These are phyloP conservation scores for Fusarium albosuccineum DNA, from an alignment of 2,329 filamentous ascomycete species.

Conservation along the genomic window DNA sequence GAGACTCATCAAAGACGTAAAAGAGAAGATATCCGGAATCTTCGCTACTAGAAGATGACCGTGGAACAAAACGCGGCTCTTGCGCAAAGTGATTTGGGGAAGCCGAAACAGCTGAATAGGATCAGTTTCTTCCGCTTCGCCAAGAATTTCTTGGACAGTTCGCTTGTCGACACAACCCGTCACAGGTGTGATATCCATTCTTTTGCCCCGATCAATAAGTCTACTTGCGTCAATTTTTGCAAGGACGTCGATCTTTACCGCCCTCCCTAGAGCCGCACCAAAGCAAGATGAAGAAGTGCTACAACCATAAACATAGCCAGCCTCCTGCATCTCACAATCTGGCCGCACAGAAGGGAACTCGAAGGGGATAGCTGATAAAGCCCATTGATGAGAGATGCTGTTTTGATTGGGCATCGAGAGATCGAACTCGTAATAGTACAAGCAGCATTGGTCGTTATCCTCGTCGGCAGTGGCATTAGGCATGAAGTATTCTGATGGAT, in stretches of 20 bases:
- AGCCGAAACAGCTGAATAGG: constrained; percentile 73
- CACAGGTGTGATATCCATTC: constrained; percentile 60
- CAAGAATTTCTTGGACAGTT: constrained; percentile 64
- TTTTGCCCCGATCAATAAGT: constrained; percentile 66
- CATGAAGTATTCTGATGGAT: accelerated
- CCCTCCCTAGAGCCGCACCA: constrained; percentile 71
- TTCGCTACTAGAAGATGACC: constrained; percentile 58
- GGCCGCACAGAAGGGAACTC: constrained; percentile 75
- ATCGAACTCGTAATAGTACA: constrained; percentile 77
- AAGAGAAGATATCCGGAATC: constrained; percentile 77
- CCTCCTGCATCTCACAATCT: constrained; percentile 66
- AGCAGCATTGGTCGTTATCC: constrained; percentile 75
- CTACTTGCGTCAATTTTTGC: constrained; percentile 70
- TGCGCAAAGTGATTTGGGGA: constrained; percentile 74
- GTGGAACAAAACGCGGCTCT: constrained; percentile 74
- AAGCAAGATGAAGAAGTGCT: constrained; percentile 70
- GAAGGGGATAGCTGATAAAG: constrained; percentile 73
- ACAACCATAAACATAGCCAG: constrained; percentile 76
- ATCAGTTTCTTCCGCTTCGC: constrained; percentile 60
- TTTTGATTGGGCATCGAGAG: constrained; percentile 48
- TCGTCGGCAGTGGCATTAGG: constrained; percentile 47
- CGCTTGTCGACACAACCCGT: constrained; percentile 74
- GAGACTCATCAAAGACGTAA: constrained; percentile 78
- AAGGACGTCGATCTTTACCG: constrained; percentile 75
- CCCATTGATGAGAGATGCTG: constrained; percentile 72